These are phyloP conservation scores for Physcia stellaris DNA, from an alignment of 495 filamentous ascomycete genomes.

Conservation along the genomic window DNA sequence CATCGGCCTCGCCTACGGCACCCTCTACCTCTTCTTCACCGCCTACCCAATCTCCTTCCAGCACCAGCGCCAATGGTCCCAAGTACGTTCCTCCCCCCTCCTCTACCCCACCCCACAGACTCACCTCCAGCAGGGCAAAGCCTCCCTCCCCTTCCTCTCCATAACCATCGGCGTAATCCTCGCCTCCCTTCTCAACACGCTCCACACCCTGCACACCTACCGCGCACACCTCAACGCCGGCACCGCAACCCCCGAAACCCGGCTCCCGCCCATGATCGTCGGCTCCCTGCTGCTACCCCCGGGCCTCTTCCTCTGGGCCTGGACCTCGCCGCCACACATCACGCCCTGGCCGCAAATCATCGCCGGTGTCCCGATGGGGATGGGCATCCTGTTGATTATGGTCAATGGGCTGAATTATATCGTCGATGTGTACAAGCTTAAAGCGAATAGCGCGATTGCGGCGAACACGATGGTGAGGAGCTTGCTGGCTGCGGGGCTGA, in stretches of 20 bases:
- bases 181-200: conserved; percentile 33
- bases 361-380: conserved; percentile 35
- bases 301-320: conserved; percentile 53
- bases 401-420: conserved; percentile 50
- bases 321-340: conserved; percentile 35
- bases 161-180: conserved; percentile 42
- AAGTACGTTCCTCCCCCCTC: conserved; percentile 1
- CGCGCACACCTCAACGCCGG: conserved; percentile 36
- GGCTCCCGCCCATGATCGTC: conserved; percentile 44
- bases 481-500: conserved; percentile 50
- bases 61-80: conserved; percentile 36
- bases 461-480: conserved; percentile 57
- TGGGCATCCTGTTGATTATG: conserved; percentile 43
- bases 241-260: conserved; percentile 40
- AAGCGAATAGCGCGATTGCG: conserved; percentile 47
- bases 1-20: conserved; percentile 40
- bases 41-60: conserved; percentile 46
- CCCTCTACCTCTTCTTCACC: conserved; percentile 50
- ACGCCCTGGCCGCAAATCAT: conserved; percentile 35
- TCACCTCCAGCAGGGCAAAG: conserved; percentile 23
- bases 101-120: not conserved
- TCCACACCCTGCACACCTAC: conserved; percentile 39
- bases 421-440: conserved; percentile 47
- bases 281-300: conserved; percentile 40
- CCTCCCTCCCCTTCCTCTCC: conserved; percentile 45